These are phyloP conservation scores for Russula lepida DNA, from an alignment of 768 basidiomycete genomes.

Conservation along the genomic window DNA sequence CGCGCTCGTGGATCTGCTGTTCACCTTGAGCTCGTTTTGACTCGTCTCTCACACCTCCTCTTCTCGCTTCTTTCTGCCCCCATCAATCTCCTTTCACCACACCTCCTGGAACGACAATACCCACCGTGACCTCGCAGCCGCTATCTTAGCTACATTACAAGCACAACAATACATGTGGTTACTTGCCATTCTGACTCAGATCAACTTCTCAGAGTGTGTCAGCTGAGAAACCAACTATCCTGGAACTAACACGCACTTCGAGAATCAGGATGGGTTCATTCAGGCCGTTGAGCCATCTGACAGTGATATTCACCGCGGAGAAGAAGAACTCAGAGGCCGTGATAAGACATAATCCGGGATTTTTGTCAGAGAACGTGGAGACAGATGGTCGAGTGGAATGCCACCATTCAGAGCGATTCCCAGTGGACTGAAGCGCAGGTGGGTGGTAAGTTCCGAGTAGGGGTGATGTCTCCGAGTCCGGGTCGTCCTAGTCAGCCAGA, in stretches of 20 bases:
- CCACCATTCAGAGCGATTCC: neutral
- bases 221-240: neutral
- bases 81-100: too few relatives aligned
- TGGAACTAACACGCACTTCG: constrained; percentile 34
- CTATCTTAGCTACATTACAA: too few relatives aligned
- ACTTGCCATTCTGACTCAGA: constrained; percentile 53
- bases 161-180: too few relatives aligned
- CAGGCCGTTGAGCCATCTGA: constrained; percentile 52
- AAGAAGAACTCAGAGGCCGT: constrained; percentile 50
- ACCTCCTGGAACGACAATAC: too few relatives aligned
- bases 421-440: too few relatives aligned
- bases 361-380: constrained; percentile 25
- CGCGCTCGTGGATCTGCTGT: too few relatives aligned
- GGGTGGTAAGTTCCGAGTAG: neutral
- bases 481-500: neutral
- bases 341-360: constrained; percentile 55
- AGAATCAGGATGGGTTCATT: constrained; percentile 51
- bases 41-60: too few relatives aligned
- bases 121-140: too few relatives aligned
- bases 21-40: too few relatives aligned
- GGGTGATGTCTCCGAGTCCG: neutral
- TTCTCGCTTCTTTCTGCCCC: too few relatives aligned
- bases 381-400: neutral
- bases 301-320: constrained; percentile 50
- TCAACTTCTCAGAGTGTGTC: constrained; percentile 31